Percentiles rank a stretch among this genome's conserved stretches.
Evolutionary conservation across 345 rosid genomes (phyloP).

Genomic region (Tarenaya hassleriana): DNA sequence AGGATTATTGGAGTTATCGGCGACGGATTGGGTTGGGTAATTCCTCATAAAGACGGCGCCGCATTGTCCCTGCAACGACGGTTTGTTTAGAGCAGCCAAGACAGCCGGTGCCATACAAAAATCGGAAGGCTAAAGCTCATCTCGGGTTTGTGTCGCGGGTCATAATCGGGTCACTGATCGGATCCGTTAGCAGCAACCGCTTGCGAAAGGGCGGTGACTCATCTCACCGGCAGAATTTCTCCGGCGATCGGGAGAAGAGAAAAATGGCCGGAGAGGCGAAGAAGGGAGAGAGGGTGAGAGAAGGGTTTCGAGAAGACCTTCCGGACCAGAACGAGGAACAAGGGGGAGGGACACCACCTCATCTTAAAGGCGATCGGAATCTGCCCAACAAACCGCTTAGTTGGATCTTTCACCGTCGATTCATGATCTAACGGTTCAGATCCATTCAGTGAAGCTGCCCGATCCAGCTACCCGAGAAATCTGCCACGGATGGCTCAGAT

Average conservation of each 20-base stretch:
- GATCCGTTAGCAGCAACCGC: too few species aligned
- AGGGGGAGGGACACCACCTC: conserved; percentile 23
- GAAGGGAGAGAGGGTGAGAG: background rate
- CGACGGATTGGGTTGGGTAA: conserved; percentile 18
- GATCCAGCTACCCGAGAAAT: conserved; percentile 20
- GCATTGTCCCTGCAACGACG: conserved; percentile 26
- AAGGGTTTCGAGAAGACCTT: conserved; percentile 10
- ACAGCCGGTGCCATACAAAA: conserved; percentile 26
- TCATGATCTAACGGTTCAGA: conserved; percentile 21
- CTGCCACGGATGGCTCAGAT: conserved; percentile 26
- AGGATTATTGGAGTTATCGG: conserved; percentile 8
- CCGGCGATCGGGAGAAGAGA: background rate
- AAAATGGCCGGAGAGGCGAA: background rate
- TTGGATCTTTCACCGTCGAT: background rate
- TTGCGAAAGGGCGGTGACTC: conserved; percentile 16
- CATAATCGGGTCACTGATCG: background rate
- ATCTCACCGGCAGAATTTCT: conserved; percentile 9
- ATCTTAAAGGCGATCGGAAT: conserved; percentile 24
- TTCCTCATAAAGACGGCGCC: conserved; percentile 26
- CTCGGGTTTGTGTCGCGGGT: background rate
- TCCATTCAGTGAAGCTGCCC: background rate
- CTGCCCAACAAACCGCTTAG: conserved; percentile 16
- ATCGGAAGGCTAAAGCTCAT: conserved; percentile 18
- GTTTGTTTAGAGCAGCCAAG: conserved; percentile 22
- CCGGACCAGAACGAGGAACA: conserved; percentile 16